Evolutionary conservation across 805 yeast genomes (phyloP).

Genomic region (Lipomyces chichibuensis): DNA sequence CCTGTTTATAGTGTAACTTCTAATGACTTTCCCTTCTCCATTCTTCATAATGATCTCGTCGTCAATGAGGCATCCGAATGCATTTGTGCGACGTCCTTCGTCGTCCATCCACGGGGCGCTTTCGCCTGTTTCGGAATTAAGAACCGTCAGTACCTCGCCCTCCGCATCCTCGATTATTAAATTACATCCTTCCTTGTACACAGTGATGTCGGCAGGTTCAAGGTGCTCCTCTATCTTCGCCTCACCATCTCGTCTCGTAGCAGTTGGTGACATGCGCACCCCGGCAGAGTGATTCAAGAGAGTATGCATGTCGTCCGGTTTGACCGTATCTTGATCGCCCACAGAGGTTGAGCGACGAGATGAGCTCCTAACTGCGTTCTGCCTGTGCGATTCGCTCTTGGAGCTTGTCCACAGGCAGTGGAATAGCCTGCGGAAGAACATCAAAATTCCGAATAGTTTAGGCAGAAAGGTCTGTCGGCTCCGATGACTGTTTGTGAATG

Average conservation of each 20-base stretch:
- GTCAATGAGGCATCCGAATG: slow-evolving; percentile 77
- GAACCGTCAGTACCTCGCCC: slow-evolving; percentile 70
- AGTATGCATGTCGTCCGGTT: too few species aligned
- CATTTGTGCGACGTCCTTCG: slow-evolving; percentile 43
- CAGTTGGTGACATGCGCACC: slow-evolving; percentile 8
- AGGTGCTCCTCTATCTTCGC: slow-evolving; percentile 29
- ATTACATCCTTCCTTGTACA: slow-evolving; percentile 69
- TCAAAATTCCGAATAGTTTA: too few species aligned
- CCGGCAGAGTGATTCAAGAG: slow-evolving; percentile 8
- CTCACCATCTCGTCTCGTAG: slow-evolving; percentile 13
- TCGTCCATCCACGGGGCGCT: slow-evolving; percentile 2
- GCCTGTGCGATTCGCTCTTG: too few species aligned
- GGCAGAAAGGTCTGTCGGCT: too few species aligned
- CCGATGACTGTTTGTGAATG: too few species aligned
- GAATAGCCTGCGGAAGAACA: too few species aligned
- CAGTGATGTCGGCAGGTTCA: slow-evolving; percentile 41
- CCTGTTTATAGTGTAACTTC: slow-evolving; percentile 74
- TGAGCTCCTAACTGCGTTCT: too few species aligned
- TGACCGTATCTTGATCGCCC: too few species aligned
- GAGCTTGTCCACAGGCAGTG: too few species aligned
- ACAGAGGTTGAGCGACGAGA: too few species aligned
- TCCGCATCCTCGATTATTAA: slow-evolving; percentile 78
- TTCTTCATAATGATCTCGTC: slow-evolving; percentile 81
- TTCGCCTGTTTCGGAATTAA: slow-evolving; percentile 34
- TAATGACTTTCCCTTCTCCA: slow-evolving; percentile 86